Percentiles rank a stretch among this genome's conserved stretches.
Evolutionary conservation across 2,329 filamentous ascomycete species (phyloP).

Genomic region (Rhynchosporium graminicola): DNA sequence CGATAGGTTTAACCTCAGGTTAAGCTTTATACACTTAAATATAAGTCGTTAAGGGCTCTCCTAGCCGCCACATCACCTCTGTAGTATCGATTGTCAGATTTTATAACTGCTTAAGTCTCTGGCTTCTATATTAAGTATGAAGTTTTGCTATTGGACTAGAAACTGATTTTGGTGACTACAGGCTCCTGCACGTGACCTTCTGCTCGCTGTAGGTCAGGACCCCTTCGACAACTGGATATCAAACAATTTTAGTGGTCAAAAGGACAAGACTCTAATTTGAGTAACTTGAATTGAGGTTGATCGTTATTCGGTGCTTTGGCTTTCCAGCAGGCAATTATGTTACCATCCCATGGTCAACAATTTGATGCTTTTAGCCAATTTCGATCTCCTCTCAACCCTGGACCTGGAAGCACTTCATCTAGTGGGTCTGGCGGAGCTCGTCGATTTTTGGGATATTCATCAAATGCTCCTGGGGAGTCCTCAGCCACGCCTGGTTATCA

Average conservation of each 20-base stretch:
- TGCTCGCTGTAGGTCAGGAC: not conserved
- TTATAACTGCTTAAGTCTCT: not conserved
- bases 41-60: not conserved
- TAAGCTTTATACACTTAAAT: not conserved
- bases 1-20: not conserved
- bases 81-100: not conserved
- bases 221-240: not conserved
- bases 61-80: not conserved
- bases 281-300: slow-evolving; percentile 23
- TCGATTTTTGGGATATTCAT: not conserved
- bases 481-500: not conserved
- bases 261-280: slow-evolving; percentile 15
- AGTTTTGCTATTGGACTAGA: not conserved
- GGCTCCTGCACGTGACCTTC: slow-evolving; percentile 12
- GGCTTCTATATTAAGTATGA: not conserved
- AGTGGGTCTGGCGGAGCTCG: not conserved
- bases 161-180: slow-evolving; percentile 6
- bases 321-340: slow-evolving; percentile 1
- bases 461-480: not conserved
- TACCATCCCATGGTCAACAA: not conserved
- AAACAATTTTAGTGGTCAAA: slow-evolving; percentile 2
- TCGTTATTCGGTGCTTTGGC: not conserved
- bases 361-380: not conserved
- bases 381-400: not conserved
- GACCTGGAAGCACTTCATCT: slow-evolving; percentile 5